phyloP scores from a whole-genome alignment of 2,329 filamentous ascomycete genomes.

The Aplosporella prunicola region DNA sequence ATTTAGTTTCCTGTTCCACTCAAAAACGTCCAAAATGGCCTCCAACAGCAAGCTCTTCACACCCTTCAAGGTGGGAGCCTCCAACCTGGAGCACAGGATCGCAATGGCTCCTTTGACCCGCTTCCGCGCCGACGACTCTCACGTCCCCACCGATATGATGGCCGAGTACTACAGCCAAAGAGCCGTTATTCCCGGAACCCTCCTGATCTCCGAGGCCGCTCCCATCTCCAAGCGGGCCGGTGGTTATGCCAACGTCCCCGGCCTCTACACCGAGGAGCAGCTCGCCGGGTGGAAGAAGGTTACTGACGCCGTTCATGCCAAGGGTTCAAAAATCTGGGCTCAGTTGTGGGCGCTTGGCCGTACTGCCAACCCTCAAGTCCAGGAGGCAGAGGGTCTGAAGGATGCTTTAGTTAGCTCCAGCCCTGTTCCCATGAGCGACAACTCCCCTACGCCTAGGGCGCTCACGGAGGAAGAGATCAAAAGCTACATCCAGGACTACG shows the following conservation, averaged over 20 bases:
- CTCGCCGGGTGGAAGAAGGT: slow-evolving; percentile 52
- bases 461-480: slow-evolving; percentile 33
- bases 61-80: slow-evolving; percentile 20
- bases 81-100: slow-evolving; percentile 20
- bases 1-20: no score
- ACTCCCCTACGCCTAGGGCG: slow-evolving; percentile 23
- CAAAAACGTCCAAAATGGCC: slow-evolving; percentile 3
- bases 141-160: slow-evolving; percentile 35
- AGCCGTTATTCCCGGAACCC: slow-evolving; percentile 21
- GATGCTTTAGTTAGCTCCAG: slow-evolving; percentile 20
- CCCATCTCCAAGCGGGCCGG: slow-evolving; percentile 22
- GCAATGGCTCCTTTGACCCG: slow-evolving; percentile 25
- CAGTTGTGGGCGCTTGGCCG: slow-evolving; percentile 57
- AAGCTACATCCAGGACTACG: slow-evolving; percentile 29
- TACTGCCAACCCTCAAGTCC: slow-evolving; percentile 33
- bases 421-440: slow-evolving; percentile 25
- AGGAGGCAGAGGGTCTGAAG: slow-evolving; percentile 22
- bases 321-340: slow-evolving; percentile 50
- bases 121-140: slow-evolving; percentile 37
- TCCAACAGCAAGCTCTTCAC: slow-evolving; percentile 18
- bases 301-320: slow-evolving; percentile 53
- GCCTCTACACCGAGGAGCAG: slow-evolving; percentile 35
- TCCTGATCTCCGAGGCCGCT: slow-evolving; percentile 26
- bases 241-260: slow-evolving; percentile 21
- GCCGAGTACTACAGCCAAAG: slow-evolving; percentile 26